Conservation (phyloP, 2,329 filamentous ascomycete genomes). For the Neofusicoccum ribis region DNA sequence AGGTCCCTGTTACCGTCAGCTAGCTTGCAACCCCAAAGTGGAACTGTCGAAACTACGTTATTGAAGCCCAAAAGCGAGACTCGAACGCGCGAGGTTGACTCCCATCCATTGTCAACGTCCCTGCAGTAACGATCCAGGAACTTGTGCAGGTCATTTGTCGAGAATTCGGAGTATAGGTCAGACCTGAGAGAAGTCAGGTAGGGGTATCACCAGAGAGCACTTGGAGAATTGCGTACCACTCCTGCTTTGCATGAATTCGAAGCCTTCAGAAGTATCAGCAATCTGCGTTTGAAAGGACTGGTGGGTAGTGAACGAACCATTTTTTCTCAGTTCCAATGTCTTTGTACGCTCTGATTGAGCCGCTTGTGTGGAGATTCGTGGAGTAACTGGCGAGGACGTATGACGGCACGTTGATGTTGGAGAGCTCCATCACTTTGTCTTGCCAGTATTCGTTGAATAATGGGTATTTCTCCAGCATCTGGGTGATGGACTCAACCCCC, state of each 20-base stretch:
- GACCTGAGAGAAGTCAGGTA: too few species aligned
- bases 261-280: not conserved
- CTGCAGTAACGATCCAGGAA: slow-evolving; percentile 21
- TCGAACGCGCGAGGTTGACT: not conserved
- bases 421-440: not conserved
- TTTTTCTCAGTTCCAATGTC: not conserved
- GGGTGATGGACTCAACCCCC: slow-evolving; percentile 15
- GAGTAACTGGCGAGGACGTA: not conserved
- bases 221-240: slow-evolving; percentile 14
- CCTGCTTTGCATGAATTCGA: slow-evolving; percentile 16
- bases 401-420: not conserved
- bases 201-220: too few species aligned
- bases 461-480: slow-evolving; percentile 21
- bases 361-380: not conserved
- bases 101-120: not conserved
- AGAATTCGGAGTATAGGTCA: not conserved
- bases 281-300: not conserved
- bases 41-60: too few species aligned
- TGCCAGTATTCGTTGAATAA: slow-evolving; percentile 18
- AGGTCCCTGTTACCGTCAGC: not conserved
- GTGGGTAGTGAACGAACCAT: not conserved
- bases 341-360: not conserved
- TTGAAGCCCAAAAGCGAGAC: not conserved
- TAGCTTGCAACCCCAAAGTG: too few species aligned
- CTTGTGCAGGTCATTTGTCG: slow-evolving; percentile 21